phyloP scores from a whole-genome alignment of 108 stramenopile genomes.

The Cyclotella sp. region DNA sequence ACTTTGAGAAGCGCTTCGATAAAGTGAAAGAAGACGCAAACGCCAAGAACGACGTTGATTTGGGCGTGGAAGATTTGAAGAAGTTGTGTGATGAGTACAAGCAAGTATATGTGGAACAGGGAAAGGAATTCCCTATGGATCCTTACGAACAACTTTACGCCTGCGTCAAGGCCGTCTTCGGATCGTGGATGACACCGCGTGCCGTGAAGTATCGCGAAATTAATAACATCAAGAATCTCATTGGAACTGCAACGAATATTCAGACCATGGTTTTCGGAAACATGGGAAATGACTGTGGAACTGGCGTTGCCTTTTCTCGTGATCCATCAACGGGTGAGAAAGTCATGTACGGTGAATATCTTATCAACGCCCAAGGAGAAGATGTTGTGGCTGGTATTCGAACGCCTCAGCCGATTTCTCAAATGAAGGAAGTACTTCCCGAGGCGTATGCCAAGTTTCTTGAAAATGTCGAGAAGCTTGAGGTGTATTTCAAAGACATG shows the following conservation, averaged over 20 bases:
- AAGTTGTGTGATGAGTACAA: slow-evolving; percentile 66
- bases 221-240: slow-evolving; percentile 73
- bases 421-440: slow-evolving; percentile 76
- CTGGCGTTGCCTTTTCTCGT: slow-evolving; percentile 89
- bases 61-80: slow-evolving; percentile 65
- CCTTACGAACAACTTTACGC: slow-evolving; percentile 71
- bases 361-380: slow-evolving; percentile 91
- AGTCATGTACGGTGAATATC: slow-evolving; percentile 84
- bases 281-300: slow-evolving; percentile 76
- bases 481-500: slow-evolving; percentile 87
- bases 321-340: slow-evolving; percentile 85
- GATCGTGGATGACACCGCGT: slow-evolving; percentile 83
- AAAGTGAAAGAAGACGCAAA: slow-evolving; percentile 55
- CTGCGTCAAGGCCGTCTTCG: slow-evolving; percentile 83
- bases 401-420: slow-evolving; percentile 78
- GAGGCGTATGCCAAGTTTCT: slow-evolving; percentile 82
- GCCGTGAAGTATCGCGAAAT: slow-evolving; percentile 89
- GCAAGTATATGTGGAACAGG: slow-evolving; percentile 62
- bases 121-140: slow-evolving; percentile 62
- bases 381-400: slow-evolving; percentile 92
- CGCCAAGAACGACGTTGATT: slow-evolving; percentile 63
- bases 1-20: slow-evolving; percentile 75
- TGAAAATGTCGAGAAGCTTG: slow-evolving; percentile 75
- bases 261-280: slow-evolving; percentile 92
- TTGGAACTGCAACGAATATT: slow-evolving; percentile 78